Percentiles rank a stretch among this genome's conserved stretches.
phyloP scores from a whole-genome alignment of 2,329 filamentous ascomycete species.

The Trichoderma harzianum region DNA sequence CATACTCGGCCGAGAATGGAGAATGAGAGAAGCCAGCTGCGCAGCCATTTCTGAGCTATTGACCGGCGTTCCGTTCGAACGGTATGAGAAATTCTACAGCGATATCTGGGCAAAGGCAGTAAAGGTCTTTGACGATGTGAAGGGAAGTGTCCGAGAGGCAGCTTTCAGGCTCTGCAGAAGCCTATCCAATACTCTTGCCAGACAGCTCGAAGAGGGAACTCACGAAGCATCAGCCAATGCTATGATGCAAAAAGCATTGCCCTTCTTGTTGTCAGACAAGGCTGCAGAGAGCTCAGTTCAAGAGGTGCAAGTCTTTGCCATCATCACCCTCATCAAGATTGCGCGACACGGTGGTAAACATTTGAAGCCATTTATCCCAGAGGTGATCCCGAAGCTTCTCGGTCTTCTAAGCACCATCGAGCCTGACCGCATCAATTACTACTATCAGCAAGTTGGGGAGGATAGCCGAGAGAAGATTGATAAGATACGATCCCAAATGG shows the following conservation, averaged over 20 bases:
- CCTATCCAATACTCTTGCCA: slow-evolving; percentile 79
- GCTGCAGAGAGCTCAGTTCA: slow-evolving; percentile 85
- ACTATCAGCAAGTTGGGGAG: slow-evolving; percentile 86
- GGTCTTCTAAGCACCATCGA: slow-evolving; percentile 83
- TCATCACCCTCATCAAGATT: slow-evolving; percentile 79
- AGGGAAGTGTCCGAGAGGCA: slow-evolving; percentile 78
- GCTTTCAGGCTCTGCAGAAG: slow-evolving; percentile 79
- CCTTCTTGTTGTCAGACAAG: slow-evolving; percentile 84
- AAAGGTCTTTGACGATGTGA: slow-evolving; percentile 94
- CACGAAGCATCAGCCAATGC: slow-evolving; percentile 65
- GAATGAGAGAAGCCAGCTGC: slow-evolving; percentile 88
- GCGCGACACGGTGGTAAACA: slow-evolving; percentile 83
- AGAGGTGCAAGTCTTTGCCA: slow-evolving; percentile 81
- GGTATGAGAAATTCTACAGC: slow-evolving; percentile 80
- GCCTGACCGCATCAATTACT: slow-evolving; percentile 83
- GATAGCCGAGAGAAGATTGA: slow-evolving; percentile 88
- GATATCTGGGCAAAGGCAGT: slow-evolving; percentile 83
- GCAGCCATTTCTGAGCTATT: slow-evolving; percentile 84
- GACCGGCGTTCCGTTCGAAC: slow-evolving; percentile 69
- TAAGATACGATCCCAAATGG: slow-evolving; percentile 74
- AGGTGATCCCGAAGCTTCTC: slow-evolving; percentile 77
- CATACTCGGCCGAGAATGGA: slow-evolving; percentile 88
- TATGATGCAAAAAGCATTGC: slow-evolving; percentile 83
- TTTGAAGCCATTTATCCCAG: slow-evolving; percentile 75
- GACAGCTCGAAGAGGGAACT: slow-evolving; percentile 77